Evolutionary conservation across 1,139 yeast species (phyloP), one percentile per base, ranked within the genome.

Genomic region (Pichiaceae sp.): DNA sequence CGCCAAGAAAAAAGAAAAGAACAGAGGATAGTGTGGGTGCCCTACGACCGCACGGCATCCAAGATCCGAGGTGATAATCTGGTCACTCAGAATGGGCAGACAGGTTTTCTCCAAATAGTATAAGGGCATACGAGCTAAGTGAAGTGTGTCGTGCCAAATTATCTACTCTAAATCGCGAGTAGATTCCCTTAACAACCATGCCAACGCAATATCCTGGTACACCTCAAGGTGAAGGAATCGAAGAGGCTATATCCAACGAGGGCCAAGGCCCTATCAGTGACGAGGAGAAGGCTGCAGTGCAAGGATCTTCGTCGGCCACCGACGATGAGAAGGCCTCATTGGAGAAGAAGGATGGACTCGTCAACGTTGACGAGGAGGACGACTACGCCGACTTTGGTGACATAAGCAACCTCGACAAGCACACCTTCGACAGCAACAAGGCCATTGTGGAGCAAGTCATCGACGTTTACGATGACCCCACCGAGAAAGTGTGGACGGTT

Each of bases 401-500:
- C 17, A 14, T 31, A 6, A n/a, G n/a, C n/a, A 17, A 17, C 15
- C 26, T 31, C n/a, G 34, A 24, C 3, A 31, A 31, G 18, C 11
- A 31, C 21, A n/a, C 28, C 11, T 31, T 31, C 26, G 19, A 31
- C 17, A n/a, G 28, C 35, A 43, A 41, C 34, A 43, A 38, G 37
- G 50, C 45, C 35, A 49, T 49, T 32, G 48, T 47, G 32, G 45
- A 41, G 29, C 44, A 44, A 33, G 42, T 48, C 38, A 42, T 48
- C 29, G 51, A 47, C 36, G 20, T 35, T 12, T 37, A 44, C 8
- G 60, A 55, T 37, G 50, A 55, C 37, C 52, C 53, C 16, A 40
- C 40, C 8, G 43, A 46, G 34, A 33, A 19, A n/a, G 47, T 50
- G 15, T 52, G 59, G 59, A 56, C 57, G 20, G 41, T 53, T 39